Conservation (phyloP, 1,139 yeast genomes). For the Lodderomyces parapsilosis region DNA sequence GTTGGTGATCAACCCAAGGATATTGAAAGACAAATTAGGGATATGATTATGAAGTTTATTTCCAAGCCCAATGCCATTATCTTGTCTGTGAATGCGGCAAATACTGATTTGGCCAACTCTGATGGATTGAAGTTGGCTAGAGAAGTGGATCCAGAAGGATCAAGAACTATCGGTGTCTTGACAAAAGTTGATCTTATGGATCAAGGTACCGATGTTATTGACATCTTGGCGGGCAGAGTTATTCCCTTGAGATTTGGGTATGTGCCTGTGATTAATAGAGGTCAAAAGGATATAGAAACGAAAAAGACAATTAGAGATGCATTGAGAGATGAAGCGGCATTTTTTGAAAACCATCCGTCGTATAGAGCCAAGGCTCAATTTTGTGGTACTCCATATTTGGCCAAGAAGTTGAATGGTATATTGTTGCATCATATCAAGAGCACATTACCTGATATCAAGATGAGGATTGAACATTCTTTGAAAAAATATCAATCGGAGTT, state of each 20-base stretch:
- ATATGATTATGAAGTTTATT: conserved; percentile 90
- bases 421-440: conserved; percentile 90
- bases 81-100: conserved; percentile 93
- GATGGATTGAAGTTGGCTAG: conserved; percentile 96
- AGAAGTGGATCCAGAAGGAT: conserved; percentile 97
- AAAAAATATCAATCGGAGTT: conserved; percentile 85
- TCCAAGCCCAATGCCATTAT: conserved; percentile 96
- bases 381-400: conserved; percentile 96
- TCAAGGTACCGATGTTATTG: conserved; percentile 97
- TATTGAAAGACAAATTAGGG: conserved; percentile 90
- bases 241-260: conserved; percentile 95
- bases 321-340: conserved; percentile 72
- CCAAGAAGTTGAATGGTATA: conserved; percentile 87
- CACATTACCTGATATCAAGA: conserved; percentile 91
- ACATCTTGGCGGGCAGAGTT: conserved; percentile 92
- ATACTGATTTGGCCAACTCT: conserved; percentile 95
- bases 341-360: conserved; percentile 74
- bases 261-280: conserved; percentile 96
- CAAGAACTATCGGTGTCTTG: conserved; percentile 93
- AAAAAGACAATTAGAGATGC: conserved; percentile 90
- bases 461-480: conserved; percentile 79
- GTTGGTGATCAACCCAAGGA: conserved; percentile 99
- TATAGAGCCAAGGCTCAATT: conserved; percentile 82
- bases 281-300: conserved; percentile 90
- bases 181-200: conserved; percentile 98